phyloP scores from a whole-genome alignment of 2,329 filamentous ascomycete species.

The Calonectria leucothoes region DNA sequence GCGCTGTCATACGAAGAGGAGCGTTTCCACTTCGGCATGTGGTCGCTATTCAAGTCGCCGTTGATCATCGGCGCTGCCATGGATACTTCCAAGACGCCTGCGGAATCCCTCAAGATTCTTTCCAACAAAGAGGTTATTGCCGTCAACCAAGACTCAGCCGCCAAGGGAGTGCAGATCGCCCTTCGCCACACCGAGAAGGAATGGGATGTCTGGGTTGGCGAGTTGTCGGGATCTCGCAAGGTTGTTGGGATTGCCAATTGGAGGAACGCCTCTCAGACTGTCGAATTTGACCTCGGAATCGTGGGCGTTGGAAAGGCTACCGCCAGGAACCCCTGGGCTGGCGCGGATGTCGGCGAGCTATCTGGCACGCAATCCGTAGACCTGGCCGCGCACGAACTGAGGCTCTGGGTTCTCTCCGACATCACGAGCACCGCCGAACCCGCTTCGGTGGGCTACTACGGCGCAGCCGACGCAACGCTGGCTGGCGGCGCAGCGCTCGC shows the following conservation, averaged over 20 bases:
- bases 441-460: conserved; percentile 51
- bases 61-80: conserved; percentile 60
- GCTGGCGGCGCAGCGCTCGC: conserved; percentile 48
- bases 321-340: conserved; percentile 55
- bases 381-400: conserved; percentile 53
- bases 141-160: conserved; percentile 68
- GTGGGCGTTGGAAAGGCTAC: conserved; percentile 53
- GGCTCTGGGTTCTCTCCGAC: conserved; percentile 51
- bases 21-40: conserved; percentile 63
- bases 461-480: conserved; percentile 49
- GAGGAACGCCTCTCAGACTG: conserved; percentile 55
- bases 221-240: conserved; percentile 54
- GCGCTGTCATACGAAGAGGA: conserved; percentile 59
- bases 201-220: conserved; percentile 64
- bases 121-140: conserved; percentile 66
- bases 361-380: conserved; percentile 46
- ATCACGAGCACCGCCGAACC: conserved; percentile 40
- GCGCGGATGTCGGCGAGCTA: conserved; percentile 45
- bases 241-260: conserved; percentile 63
- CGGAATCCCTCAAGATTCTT: conserved; percentile 55
- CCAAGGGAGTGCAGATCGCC: conserved; percentile 61
- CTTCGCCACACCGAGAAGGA: conserved; percentile 59
- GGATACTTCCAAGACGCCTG: conserved; percentile 50
- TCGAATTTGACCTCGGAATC: conserved; percentile 54
- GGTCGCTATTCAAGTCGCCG: conserved; percentile 64